phyloP scores from a whole-genome alignment of 495 filamentous ascomycete species.

The Penicillium waksmanii region DNA sequence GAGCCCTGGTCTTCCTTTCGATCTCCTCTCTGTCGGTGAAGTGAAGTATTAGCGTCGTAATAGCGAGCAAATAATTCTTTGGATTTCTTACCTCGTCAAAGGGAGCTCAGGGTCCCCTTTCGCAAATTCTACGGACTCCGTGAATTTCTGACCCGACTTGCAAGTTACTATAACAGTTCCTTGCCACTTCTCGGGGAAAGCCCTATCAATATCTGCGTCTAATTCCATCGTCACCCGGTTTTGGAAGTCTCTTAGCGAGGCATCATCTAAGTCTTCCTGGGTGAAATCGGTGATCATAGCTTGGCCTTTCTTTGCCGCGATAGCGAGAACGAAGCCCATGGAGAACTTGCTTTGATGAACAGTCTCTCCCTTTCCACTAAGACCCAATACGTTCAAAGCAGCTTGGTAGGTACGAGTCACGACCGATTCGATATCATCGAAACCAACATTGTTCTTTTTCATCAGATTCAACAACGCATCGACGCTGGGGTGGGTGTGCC shows the following conservation, averaged over 20 bases:
- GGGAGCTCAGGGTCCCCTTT: slow-evolving; percentile 41
- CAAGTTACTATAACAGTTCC: slow-evolving; percentile 35
- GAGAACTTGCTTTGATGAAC: slow-evolving; percentile 46
- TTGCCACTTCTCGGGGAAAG: slow-evolving; percentile 37
- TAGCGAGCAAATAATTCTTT: neutral
- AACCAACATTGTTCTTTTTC: slow-evolving; percentile 30
- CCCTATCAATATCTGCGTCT: slow-evolving; percentile 34
- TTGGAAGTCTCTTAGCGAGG: slow-evolving; percentile 32
- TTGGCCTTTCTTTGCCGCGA: slow-evolving; percentile 40
- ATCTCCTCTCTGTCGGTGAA: slow-evolving; percentile 29
- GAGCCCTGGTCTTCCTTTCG: slow-evolving; percentile 28
- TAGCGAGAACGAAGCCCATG: slow-evolving; percentile 45
- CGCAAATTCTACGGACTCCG: slow-evolving; percentile 31
- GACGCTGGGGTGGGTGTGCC: slow-evolving; percentile 42
- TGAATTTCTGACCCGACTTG: slow-evolving; percentile 31
- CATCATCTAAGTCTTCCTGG: slow-evolving; percentile 33
- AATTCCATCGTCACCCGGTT: slow-evolving; percentile 34
- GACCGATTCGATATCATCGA: slow-evolving; percentile 38
- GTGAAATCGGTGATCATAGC: slow-evolving; percentile 44
- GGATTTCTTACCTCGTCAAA: slow-evolving; percentile 31
- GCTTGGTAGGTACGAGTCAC: slow-evolving; percentile 37
- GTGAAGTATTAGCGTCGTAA: slow-evolving; percentile 1
- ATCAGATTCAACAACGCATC: slow-evolving; percentile 38
- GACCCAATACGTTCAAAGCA: slow-evolving; percentile 36
- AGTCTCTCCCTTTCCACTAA: slow-evolving; percentile 35